Evolutionary conservation across 805 yeast genomes (phyloP), one percentile per base, ranked within the genome.

Genomic region (Zygotorulaspora sp.): DNA sequence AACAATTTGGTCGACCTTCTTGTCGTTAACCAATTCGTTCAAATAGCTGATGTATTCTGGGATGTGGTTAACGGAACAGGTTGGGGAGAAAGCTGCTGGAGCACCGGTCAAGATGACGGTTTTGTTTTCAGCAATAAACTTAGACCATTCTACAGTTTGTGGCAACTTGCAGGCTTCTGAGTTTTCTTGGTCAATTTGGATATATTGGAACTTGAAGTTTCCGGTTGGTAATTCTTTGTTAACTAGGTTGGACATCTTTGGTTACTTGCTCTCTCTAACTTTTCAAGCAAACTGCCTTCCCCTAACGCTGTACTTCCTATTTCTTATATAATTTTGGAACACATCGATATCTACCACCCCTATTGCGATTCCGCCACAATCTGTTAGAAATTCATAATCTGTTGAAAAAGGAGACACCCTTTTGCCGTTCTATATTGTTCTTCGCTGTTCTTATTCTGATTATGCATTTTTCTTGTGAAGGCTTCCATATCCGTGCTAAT

Each of bases 31-130:
- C 26, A 84, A 72, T 38, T 74, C 72, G 15, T 57, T 58, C 38
- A 72, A 58, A 46, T 75, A 66, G 41, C 65, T 55, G 41, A 81
- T 59, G 66, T 66, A 81, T 16, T 79, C 84, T 40, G 90, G 90
- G 43, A 83, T 72, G 62, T 83, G 92, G 51, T 74, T 69, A 35
- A 72, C 75, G 33, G 83, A 71, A 63, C 92, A 83, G 6, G 90
- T 77, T 40, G 90, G 94, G 18, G 95, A 83, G 71, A 83, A 85
- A 8, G 95, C 92, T 45, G 89, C 94, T 45, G 94, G 92, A 22
- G 84, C 88, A 42, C 83, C 72, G 21, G 86, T 85, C 50, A 84
- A 67, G 29, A 83, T 77, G 21, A 80, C 75, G 52, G 71, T 77
- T 67, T 77, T 76, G 54, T 55, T 46, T 16, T 53, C 55, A n/a